Evolutionary conservation across 441 rosid genomes (phyloP), one percentile per base, ranked within the genome.

Genomic region (Arabidopsis lyrata): DNA sequence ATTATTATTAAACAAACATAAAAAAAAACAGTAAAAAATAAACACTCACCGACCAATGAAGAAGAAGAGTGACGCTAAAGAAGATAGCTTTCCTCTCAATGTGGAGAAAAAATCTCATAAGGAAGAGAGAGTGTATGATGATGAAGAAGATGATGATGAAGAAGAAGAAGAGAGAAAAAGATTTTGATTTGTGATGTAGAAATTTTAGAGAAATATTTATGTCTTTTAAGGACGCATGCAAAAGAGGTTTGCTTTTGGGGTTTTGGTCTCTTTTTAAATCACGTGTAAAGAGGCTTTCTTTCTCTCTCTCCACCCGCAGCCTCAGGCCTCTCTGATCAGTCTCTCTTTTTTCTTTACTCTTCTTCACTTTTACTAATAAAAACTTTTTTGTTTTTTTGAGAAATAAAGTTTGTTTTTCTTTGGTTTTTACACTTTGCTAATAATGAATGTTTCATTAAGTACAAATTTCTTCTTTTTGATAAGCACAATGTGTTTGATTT

Each of bases 221-320:
- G 86, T 89, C 81, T 88, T 86, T 83, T 86, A 68, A 73, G 65
- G 90, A 92, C 91, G 97, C 99, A 92, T 90, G 99, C 97, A 94
- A 87, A 76, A 78, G 81, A 72, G 8, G 70, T 61, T 78, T 81
- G 90, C 93, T 85, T 88, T 88, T 82, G 81, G 85, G 80, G 95
- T 34, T 77, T 77, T 71, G 76, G 52, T 78, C 70, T 81, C 80
- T 86, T 38, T 87, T 93, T 83, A 84, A 88, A 88, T 89, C 97
- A 95, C 96, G 99, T 95, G 99, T 86, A 85, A 88, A 88, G 73
- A 47, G n/a, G 5, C 74, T 74, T 18, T 73, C 31, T 41, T 32
- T 18, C 18, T 73, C 77, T 61, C 50, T 59, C 68, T 45, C 24
- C 24, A 39, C 29, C 32, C 56, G 48, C 68, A 50, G 68, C 47